Base-by-base conservation (phyloP, 2,329 filamentous ascomycete genomes). In the Claviceps citrina region DNA sequence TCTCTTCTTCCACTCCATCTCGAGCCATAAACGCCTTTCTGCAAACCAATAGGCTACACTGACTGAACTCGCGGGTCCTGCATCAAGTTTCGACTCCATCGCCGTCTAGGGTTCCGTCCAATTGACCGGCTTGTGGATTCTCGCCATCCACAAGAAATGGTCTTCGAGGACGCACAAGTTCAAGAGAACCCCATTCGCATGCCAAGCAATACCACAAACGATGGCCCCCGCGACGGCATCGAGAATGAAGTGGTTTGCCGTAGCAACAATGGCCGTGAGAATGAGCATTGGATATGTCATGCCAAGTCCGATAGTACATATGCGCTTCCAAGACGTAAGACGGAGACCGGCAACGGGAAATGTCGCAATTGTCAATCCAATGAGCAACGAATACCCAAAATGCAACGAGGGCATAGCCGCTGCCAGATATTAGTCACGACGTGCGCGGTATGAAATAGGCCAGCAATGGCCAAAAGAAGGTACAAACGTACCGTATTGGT, bases 381-480 rank as follows among this genome's bases (percentile, higher is more conserved):
- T 76, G 50, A 84, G 69, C 24, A 84, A 70, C 3, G 77, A 79
- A 60, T 84, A 84, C 3, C 80, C 80, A 51, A 84, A 84, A 55
- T 84, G 80, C 13, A 84, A 66, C 0, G 76, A 81, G 1, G 80
- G 80, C 80, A 84, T 84, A 7, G 80, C 80, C 40, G 76, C 75
- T 76, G 34, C 7, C 7, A 20, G n/a, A 7, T 19, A 41, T 53
- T 34, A 53, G 45, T 24, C 8, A 13, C 3, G 6, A 27, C 2
- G 7, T 7, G 16, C 8, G n/a, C 7, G 7, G 10, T 7, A 9
- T 25, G 13, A 19, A 2, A 1, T 9, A 8, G 13, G 13, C 13
- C 8, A n/a, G n/a, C n/a, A n/a, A n/a, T 4, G 31, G 19, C 2
- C n/a, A n/a, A 13, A 12, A 6, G 13, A 25, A 28, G 13, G 7